Conservation (phyloP, 306 rosid species). For the Vicia sativa region DNA sequence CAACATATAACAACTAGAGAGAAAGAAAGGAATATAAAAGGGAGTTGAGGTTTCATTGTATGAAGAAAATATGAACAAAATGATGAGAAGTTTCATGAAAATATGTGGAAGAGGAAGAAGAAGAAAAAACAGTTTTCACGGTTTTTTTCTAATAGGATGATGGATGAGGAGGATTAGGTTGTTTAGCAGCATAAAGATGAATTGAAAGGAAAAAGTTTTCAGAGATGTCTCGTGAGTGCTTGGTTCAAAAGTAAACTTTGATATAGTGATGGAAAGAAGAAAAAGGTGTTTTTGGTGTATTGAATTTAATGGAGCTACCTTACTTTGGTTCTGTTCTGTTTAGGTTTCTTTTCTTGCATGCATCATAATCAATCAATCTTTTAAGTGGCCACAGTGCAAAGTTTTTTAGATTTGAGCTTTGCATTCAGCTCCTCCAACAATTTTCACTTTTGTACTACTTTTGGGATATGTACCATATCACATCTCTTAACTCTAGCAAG, state of each 20-base stretch:
- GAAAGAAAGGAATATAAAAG: slow-evolving; percentile 5
- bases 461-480: slow-evolving; percentile 52
- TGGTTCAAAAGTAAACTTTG: slow-evolving; percentile 59
- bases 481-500: slow-evolving; percentile 43
- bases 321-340: slow-evolving; percentile 48
- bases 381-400: slow-evolving; percentile 62
- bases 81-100: slow-evolving; percentile 49
- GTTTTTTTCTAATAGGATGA: slow-evolving; percentile 53
- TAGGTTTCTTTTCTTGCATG: slow-evolving; percentile 52
- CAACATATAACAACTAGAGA: slow-evolving; percentile 25
- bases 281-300: slow-evolving; percentile 34
- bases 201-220: slow-evolving; percentile 64
- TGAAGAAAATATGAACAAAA: slow-evolving; percentile 35
- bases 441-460: slow-evolving; percentile 40
- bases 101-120: slow-evolving; percentile 34
- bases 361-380: slow-evolving; percentile 52
- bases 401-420: slow-evolving; percentile 38
- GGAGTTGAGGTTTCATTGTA: slow-evolving; percentile 49
- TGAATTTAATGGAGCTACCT: slow-evolving; percentile 47
- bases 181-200: slow-evolving; percentile 77
- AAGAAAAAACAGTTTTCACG: slow-evolving; percentile 55
- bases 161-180: slow-evolving; percentile 66
- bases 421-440: slow-evolving; percentile 47
- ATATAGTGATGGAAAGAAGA: slow-evolving; percentile 16
- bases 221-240: slow-evolving; percentile 84